Percentiles rank a stretch among this genome's conserved stretches.
These are phyloP conservation scores for Cruciata laevipes DNA, from an alignment of 257 asterid genomes.

Conservation along the genomic window DNA sequence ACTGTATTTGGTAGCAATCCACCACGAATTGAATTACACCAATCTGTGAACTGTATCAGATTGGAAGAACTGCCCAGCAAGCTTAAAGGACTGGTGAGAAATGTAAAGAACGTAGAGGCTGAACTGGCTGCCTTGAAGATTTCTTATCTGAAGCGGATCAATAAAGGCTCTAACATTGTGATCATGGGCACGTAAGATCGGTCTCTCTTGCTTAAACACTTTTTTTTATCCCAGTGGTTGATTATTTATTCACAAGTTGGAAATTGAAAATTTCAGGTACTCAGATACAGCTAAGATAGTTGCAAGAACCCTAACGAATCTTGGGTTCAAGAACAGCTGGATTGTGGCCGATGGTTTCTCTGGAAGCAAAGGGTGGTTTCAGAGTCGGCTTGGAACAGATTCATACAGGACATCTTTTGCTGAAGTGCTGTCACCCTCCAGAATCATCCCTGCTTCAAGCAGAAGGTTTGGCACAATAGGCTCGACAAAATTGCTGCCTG, in stretches of 20 bases:
- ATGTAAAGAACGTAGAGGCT: slow-evolving; percentile 76
- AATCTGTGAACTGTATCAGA: slow-evolving; percentile 33
- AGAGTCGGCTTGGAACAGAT: slow-evolving; percentile 80
- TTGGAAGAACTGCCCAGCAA: slow-evolving; percentile 85
- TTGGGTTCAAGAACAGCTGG: slow-evolving; percentile 88
- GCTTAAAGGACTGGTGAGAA: slow-evolving; percentile 59
- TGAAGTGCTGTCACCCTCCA: slow-evolving; percentile 68
- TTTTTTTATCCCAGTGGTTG: neutral
- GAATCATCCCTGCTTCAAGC: slow-evolving; percentile 52
- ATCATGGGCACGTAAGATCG: slow-evolving; percentile 84
- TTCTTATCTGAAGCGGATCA: slow-evolving; percentile 78
- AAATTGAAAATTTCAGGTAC: slow-evolving; percentile 43
- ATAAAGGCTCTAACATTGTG: slow-evolving; percentile 67
- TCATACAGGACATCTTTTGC: slow-evolving; percentile 61
- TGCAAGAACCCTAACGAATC: slow-evolving; percentile 67
- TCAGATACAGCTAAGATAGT: slow-evolving; percentile 76
- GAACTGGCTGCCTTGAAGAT: slow-evolving; percentile 83
- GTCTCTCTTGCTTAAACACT: neutral
- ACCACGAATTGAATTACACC: neutral
- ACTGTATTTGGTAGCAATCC: neutral
- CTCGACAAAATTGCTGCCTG: slow-evolving; percentile 69
- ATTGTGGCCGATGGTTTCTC: slow-evolving; percentile 79
- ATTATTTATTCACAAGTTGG: neutral
- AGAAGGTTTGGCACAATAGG: slow-evolving; percentile 49
- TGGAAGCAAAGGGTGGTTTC: slow-evolving; percentile 87